A percentile compares a stretch with the other conserved stretches of the same genome.
These are phyloP conservation scores for Flaveria robusta DNA, from an alignment of 129 eudicot species.

Conservation along the genomic window DNA sequence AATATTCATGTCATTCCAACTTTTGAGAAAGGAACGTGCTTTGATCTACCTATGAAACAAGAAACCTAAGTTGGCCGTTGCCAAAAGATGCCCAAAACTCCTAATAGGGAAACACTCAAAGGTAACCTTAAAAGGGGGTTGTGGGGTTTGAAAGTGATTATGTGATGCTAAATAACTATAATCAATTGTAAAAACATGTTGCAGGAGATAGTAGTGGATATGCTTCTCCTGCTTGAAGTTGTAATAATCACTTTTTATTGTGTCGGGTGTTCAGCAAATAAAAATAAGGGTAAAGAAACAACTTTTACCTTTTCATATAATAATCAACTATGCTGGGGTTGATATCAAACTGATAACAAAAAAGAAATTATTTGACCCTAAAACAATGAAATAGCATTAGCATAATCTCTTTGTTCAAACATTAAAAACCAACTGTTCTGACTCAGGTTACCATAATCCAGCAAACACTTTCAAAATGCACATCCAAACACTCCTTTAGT, in stretches of 20 bases:
- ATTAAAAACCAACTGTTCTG: neutral
- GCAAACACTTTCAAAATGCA: neutral
- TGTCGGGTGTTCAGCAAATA: neutral
- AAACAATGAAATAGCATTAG: neutral
- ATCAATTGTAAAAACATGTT: neutral
- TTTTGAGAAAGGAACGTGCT: neutral
- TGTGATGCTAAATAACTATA: neutral
- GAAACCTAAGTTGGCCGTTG: neutral
- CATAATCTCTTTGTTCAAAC: neutral
- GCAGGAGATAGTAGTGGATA: neutral
- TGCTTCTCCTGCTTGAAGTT: neutral
- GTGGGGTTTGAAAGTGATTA: neutral
- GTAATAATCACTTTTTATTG: neutral
- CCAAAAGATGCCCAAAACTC: neutral
- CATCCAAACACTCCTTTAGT: neutral
- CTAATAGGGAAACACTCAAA: neutral
- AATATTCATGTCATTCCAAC: neutral
- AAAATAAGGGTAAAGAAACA: neutral
- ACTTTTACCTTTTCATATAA: neutral
- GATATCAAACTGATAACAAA: neutral
- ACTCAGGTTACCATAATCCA: neutral
- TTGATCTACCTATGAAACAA: neutral
- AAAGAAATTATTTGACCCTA: neutral
- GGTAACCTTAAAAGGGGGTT: neutral
- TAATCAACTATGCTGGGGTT: neutral